A percentile compares a stretch with the other conserved stretches of the same genome.
These are phyloP conservation scores for Fonsecaea erecta DNA, from an alignment of 2,329 filamentous ascomycete genomes.

Conservation along the genomic window DNA sequence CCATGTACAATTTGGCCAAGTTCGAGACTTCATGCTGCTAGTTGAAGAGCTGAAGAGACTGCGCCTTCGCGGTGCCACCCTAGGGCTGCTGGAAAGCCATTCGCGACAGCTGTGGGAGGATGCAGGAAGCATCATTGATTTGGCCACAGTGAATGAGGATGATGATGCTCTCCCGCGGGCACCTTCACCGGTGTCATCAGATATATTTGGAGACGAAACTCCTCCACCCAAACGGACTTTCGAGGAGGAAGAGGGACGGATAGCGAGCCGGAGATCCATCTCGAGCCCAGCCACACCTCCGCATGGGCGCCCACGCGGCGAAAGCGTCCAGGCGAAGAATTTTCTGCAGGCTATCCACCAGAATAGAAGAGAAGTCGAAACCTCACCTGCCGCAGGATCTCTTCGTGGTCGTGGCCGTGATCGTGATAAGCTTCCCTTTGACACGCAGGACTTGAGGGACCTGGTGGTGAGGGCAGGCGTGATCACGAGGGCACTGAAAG, in stretches of 20 bases:
- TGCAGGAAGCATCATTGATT: conserved; percentile 69
- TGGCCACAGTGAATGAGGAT: conserved; percentile 68
- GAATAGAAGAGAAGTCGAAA: conserved; percentile 44
- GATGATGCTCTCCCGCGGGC: conserved; percentile 57
- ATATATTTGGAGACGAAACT: conserved; percentile 56
- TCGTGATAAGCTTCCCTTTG: conserved; percentile 65
- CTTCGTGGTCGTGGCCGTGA: conserved; percentile 33
- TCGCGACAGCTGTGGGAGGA: conserved; percentile 65
- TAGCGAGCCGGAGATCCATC: conserved; percentile 33
- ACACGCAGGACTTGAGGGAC: conserved; percentile 66
- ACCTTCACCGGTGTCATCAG: conserved; percentile 61
- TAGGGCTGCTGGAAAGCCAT: conserved; percentile 59
- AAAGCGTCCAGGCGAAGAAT: conserved; percentile 64
- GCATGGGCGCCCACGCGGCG: conserved; percentile 55
- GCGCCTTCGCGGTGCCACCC: conserved; percentile 57
- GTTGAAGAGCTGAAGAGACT: conserved; percentile 70
- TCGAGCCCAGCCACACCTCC: conserved; percentile 37
- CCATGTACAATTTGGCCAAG: conserved; percentile 66
- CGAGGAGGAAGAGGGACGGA: conserved; percentile 25
- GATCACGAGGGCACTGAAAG: conserved; percentile 55
- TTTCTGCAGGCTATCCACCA: conserved; percentile 66
- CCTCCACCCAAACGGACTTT: conserved; percentile 27
- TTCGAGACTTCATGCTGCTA: conserved; percentile 66
- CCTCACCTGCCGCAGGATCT: conserved; percentile 40
- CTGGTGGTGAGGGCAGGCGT: conserved; percentile 60